Percentiles rank a stretch among this genome's conserved stretches.
Evolutionary conservation across 2,329 filamentous ascomycete species (phyloP).

Genomic region (Chrysosporium queenslandicum): DNA sequence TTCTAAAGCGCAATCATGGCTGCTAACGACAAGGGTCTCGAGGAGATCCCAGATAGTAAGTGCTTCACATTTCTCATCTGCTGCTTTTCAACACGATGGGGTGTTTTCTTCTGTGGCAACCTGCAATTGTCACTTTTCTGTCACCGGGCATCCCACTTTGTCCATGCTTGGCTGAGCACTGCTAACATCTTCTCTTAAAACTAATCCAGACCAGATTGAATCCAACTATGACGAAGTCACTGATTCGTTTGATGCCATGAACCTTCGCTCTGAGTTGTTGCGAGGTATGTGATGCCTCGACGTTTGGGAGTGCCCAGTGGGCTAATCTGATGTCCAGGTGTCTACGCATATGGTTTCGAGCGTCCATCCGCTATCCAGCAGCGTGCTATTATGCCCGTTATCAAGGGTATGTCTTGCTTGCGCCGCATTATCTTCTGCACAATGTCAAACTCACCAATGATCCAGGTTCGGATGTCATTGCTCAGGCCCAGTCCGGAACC

Average conservation of each 20-base stretch:
- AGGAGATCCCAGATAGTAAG: constrained; percentile 93
- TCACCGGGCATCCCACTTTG: neutral
- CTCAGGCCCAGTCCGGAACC: constrained; percentile 98
- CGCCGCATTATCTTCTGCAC: too few relatives aligned
- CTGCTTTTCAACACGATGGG: neutral
- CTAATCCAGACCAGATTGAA: constrained; percentile 80
- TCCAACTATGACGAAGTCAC: constrained; percentile 99
- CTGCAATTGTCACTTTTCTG: neutral
- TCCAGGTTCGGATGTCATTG: constrained; percentile 92
- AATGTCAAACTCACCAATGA: constrained; percentile 10
- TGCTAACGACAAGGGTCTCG: constrained; percentile 86
- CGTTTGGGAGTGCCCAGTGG: constrained; percentile 1
- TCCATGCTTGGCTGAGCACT: neutral
- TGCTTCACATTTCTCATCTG: constrained; percentile 23
- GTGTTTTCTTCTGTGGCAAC: neutral
- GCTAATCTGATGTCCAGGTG: constrained; percentile 47
- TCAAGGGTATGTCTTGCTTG: constrained; percentile 67
- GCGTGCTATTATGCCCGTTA: constrained; percentile 99
- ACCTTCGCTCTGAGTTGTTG: constrained; percentile 91
- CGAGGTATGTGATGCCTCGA: constrained; percentile 51
- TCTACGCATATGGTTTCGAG: constrained; percentile 99
- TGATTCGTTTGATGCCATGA: constrained; percentile 98
- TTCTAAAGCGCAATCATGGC: constrained; percentile 81
- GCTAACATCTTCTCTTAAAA: constrained; percentile 11
- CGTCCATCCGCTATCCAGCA: constrained; percentile 98